Base-by-base conservation (phyloP, 176 grass and related monocot species). In the Lolium perenne region DNA sequence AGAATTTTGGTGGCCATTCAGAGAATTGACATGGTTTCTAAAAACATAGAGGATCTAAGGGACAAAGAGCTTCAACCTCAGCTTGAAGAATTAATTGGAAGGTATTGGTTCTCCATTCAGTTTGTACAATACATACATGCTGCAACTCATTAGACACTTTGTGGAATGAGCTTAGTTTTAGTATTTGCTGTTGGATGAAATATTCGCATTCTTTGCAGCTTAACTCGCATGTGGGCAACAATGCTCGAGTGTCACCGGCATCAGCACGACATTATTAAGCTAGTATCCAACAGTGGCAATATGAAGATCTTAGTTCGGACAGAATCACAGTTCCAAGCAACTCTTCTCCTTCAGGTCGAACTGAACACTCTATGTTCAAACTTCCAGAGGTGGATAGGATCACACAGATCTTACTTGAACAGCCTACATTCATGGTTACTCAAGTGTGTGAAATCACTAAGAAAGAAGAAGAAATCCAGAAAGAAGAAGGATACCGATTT, bases 31-130 rank as follows among this genome's bases (percentile, higher is more conserved):
- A 92, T 87, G 73, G 93, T 99, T 87, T 99, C 97, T 35, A 99
- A 91, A 74, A 96, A 81, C 62, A 97, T 99, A 69, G 94, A 99
- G 85, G 97, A 99, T 75, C 65, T 99, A 74, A 96, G 97, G 85
- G 97, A 99, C 81, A 99, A 90, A 85, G 97, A 99, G 76, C 97
- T 99, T 86, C 92, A 99, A 87, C 97, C 97, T 58, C 97, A 99
- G 80, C 73, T 99, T 65, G 97, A 99, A 76, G 97, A 99, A 90
- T 90, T 99, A 82, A 97, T 99, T 69, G 97, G 84, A 87, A 93
- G 97, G 97, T 99, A 93, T 89, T 85, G 88, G 57, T 80, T 88
- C 47, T 77, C 51, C 54, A 60, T 71, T 81, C 46, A 81, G 56
- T 81, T 77, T 81, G 7, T 71, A 59, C 11, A 60, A 26, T 58